Percentiles rank a stretch among this genome's conserved stretches.
Evolutionary conservation across 441 rosid species (phyloP).

Genomic region (Pelargonium citronellum): DNA sequence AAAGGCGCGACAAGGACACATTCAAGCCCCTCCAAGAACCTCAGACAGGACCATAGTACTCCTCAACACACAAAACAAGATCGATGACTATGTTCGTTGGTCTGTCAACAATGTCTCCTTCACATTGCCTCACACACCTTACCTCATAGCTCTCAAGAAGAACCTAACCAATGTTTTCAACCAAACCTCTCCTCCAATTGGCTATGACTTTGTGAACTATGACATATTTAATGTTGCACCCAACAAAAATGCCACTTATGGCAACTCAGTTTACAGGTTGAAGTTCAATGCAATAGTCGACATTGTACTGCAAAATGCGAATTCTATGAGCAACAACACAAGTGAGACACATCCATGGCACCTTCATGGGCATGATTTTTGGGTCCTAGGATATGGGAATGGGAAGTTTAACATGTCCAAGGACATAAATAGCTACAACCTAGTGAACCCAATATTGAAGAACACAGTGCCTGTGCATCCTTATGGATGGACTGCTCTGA

Average conservation of each 20-base stretch:
- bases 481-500: neutral
- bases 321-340: neutral
- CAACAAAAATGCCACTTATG: neutral
- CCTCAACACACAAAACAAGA: constrained; percentile 28
- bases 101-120: constrained; percentile 29
- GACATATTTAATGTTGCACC: neutral
- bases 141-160: constrained; percentile 19
- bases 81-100: constrained; percentile 18
- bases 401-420: neutral
- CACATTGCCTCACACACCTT: constrained; percentile 23
- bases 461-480: constrained; percentile 1
- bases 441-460: neutral
- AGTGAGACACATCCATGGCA: neutral
- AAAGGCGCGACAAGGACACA: constrained; percentile 11
- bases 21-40: constrained; percentile 7
- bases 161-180: constrained; percentile 17
- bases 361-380: neutral
- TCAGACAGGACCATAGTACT: constrained; percentile 20
- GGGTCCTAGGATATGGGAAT: neutral
- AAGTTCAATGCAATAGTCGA: neutral
- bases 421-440: neutral
- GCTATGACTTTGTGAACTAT: neutral
- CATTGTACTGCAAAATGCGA: neutral
- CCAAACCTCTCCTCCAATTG: constrained; percentile 5
- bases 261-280: neutral